phyloP scores from a whole-genome alignment of 768 basidiomycete genomes.

The Phylloporus sp. region DNA sequence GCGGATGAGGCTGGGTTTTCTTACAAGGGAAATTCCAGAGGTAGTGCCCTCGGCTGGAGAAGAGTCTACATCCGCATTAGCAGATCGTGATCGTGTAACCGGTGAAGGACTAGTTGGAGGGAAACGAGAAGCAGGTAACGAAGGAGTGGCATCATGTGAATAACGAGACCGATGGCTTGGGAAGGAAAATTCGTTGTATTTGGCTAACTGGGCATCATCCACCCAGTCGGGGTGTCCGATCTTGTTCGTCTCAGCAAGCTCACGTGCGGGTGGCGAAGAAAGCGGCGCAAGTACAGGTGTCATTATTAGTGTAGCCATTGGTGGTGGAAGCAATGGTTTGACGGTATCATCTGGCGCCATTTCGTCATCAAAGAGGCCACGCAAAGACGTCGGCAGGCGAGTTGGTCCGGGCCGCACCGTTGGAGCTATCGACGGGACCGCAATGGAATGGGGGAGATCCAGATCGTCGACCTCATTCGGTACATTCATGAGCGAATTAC shows the following conservation, averaged over 20 bases:
- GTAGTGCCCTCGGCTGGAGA: conserved; percentile 10
- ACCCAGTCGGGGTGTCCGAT: conserved; percentile 26
- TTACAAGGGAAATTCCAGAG: conserved; percentile 8
- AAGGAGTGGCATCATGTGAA: conserved; percentile 47
- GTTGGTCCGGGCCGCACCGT: conserved; percentile 51
- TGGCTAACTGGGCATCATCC: conserved; percentile 41
- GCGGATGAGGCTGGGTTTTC: conserved; percentile 41
- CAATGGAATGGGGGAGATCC: conserved; percentile 12
- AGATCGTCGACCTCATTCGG: conserved; percentile 24
- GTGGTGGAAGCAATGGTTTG: conserved; percentile 35
- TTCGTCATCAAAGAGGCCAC: conserved; percentile 70
- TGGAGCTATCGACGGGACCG: conserved; percentile 24
- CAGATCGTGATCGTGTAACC: conserved; percentile 32
- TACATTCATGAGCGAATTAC: conserved; percentile 30
- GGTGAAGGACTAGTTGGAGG: conserved; percentile 31
- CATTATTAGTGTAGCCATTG: conserved; percentile 24
- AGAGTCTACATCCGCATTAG: conserved; percentile 26
- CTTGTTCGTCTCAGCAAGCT: conserved; percentile 31
- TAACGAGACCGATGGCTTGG: conserved; percentile 54
- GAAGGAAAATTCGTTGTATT: conserved; percentile 50
- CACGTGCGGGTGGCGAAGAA: conserved; percentile 36
- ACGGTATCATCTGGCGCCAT: conserved; percentile 37
- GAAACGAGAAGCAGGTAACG: conserved; percentile 20
- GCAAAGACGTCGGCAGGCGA: conserved; percentile 70
- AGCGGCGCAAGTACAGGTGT: conserved; percentile 23